Conservation (phyloP, 2,329 filamentous ascomycete genomes). For the Botrytis aclada region DNA sequence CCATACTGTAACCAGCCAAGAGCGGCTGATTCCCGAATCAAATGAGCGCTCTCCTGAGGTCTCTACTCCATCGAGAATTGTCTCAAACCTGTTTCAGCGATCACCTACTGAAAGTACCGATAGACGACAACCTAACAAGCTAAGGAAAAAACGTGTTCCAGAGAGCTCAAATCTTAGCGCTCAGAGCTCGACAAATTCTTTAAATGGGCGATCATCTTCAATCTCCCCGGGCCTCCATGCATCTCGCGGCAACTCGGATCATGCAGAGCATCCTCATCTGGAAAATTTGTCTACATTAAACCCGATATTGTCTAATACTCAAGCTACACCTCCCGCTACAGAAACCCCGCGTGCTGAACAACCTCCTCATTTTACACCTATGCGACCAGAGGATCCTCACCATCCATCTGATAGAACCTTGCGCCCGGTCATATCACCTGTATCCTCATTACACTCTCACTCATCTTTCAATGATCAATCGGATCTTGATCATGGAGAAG, state of each 20-base stretch:
- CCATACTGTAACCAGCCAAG: constrained; percentile 45
- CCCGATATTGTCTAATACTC: constrained; percentile 24
- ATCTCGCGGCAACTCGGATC: constrained; percentile 35
- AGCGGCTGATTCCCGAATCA: constrained; percentile 43
- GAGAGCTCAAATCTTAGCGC: constrained; percentile 80
- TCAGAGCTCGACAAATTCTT: constrained; percentile 81
- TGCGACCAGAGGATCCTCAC: constrained; percentile 27
- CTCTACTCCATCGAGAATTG: constrained; percentile 61
- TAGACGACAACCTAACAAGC: constrained; percentile 78
- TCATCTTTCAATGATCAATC: constrained; percentile 75
- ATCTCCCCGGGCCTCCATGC: constrained; percentile 37
- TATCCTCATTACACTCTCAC: constrained; percentile 65
- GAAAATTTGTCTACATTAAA: constrained; percentile 32
- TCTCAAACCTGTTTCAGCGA: constrained; percentile 69
- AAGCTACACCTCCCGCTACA: constrained; percentile 30
- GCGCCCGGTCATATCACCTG: constrained; percentile 68
- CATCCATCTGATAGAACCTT: constrained; percentile 43
- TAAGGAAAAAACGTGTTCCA: constrained; percentile 78
- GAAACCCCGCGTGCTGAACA: constrained; percentile 32
- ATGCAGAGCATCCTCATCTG: constrained; percentile 31
- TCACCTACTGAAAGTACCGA: constrained; percentile 59
- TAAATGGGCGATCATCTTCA: constrained; percentile 45
- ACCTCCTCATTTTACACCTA: constrained; percentile 23
- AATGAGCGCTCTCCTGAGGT: constrained; percentile 26
- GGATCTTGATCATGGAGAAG: constrained; percentile 72